phyloP scores from a whole-genome alignment of 1,284 basidiomycete genomes.

The Leccinum solheimii region DNA sequence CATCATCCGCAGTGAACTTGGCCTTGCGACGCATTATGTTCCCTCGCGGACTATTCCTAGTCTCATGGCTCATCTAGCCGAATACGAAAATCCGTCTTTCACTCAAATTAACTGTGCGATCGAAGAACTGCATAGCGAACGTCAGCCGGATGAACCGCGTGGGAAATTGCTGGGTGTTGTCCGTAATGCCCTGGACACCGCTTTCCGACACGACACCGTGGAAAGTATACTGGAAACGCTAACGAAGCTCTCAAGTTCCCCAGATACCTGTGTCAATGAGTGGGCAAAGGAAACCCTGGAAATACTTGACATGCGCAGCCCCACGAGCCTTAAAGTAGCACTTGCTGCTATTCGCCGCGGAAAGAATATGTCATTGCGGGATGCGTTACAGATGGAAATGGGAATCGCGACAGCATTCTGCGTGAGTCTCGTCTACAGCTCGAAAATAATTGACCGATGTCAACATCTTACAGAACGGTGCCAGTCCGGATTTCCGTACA shows the following conservation, averaged over 20 bases:
- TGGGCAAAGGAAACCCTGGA: conserved; percentile 79
- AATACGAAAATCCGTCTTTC: conserved; percentile 55
- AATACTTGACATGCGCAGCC: conserved; percentile 71
- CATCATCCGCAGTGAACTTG: conserved; percentile 64
- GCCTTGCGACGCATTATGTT: conserved; percentile 90
- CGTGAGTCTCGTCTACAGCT: conserved; percentile 47
- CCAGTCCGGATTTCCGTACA: conserved; percentile 77
- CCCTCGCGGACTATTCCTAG: conserved; percentile 72
- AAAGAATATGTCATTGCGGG: conserved; percentile 57
- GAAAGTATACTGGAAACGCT: conserved; percentile 71
- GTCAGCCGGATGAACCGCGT: conserved; percentile 55
- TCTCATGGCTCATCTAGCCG: conserved; percentile 62
- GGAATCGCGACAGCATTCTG: conserved; percentile 80
- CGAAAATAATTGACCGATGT: conserved; percentile 14
- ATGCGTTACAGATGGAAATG: conserved; percentile 80
- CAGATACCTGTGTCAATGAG: conserved; percentile 48
- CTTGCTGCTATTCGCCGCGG: conserved; percentile 77
- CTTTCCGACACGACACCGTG: conserved; percentile 71
- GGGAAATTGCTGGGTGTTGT: conserved; percentile 61
- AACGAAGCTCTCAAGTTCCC: conserved; percentile 42
- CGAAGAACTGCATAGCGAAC: conserved; percentile 67
- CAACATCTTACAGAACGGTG: conserved; percentile 54
- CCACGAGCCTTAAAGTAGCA: conserved; percentile 88
- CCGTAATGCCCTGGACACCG: conserved; percentile 75
- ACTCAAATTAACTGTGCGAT: conserved; percentile 57